Evolutionary conservation across 805 yeast genomes (phyloP).

Genomic region (Yarrowia alimentaria): DNA sequence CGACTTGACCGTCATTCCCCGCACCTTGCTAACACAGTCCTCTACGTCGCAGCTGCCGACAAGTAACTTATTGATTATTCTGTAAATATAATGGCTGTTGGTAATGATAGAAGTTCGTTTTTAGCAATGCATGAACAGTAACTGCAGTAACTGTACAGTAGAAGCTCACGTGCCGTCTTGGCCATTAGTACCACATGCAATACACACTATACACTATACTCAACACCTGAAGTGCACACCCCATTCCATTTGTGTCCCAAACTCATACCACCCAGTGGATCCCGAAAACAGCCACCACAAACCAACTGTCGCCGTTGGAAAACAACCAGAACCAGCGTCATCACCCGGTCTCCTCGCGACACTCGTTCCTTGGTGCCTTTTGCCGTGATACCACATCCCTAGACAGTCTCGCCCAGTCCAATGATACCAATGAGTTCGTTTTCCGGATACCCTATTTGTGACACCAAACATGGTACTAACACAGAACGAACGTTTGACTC

Average conservation of each 20-base stretch:
- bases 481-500: slow-evolving; percentile 18
- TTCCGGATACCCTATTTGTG: not conserved
- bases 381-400: not conserved
- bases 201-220: too few species aligned
- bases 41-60: slow-evolving; percentile 27
- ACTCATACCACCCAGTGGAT: not conserved
- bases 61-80: slow-evolving; percentile 23
- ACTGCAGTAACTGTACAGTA: too few species aligned
- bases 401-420: too few species aligned
- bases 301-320: too few species aligned
- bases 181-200: too few species aligned
- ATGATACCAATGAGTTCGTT: slow-evolving; percentile 23
- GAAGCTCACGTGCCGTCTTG: too few species aligned
- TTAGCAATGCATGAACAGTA: not conserved
- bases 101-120: slow-evolving; percentile 12
- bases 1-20: too few species aligned
- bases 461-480: too few species aligned
- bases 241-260: not conserved
- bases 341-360: too few species aligned
- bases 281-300: not conserved
- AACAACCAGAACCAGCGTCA: too few species aligned
- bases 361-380: too few species aligned
- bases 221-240: too few species aligned
- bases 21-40: slow-evolving; percentile 19
- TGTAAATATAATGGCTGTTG: slow-evolving; percentile 23